A percentile compares a stretch with the other conserved stretches of the same genome.
Conservation (phyloP, 1,139 yeast species). For the Lodderomyces parapsilosis region DNA sequence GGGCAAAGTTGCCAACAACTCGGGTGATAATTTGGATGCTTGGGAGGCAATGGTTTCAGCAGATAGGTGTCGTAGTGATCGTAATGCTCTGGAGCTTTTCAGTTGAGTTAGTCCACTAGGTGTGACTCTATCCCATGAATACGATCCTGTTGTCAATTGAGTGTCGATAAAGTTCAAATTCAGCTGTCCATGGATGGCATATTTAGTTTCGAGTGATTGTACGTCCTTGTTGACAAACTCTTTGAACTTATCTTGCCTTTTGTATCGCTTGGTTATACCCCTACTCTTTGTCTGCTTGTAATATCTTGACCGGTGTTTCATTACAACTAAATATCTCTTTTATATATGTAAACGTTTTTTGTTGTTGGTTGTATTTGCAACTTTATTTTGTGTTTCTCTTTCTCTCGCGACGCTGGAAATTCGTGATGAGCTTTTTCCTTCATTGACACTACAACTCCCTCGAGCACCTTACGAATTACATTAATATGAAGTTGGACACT, state of each 20-base stretch:
- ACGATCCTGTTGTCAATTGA: conserved; percentile 14
- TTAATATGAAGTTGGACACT: conserved; percentile 89
- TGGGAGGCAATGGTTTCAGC: conserved; percentile 27
- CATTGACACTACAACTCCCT: not conserved
- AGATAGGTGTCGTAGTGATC: conserved; percentile 24
- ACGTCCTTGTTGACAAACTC: not conserved
- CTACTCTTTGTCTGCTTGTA: not conserved
- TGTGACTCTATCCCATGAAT: conserved; percentile 19
- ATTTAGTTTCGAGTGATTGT: conserved; percentile 5
- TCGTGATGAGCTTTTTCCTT: conserved; percentile 2
- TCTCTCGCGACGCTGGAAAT: not conserved
- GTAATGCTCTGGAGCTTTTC: conserved; percentile 1
- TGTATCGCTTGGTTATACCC: not conserved
- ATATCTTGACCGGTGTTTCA: not conserved
- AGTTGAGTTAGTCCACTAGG: not conserved
- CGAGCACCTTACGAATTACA: not conserved
- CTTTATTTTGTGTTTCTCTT: not conserved
- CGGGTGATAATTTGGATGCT: not conserved
- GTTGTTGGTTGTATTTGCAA: not conserved
- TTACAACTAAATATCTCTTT: too few species aligned
- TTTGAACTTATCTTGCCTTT: not conserved
- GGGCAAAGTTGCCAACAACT: conserved; percentile 18
- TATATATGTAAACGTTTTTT: too few species aligned
- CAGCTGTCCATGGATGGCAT: conserved; percentile 8
- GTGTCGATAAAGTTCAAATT: conserved; percentile 17